phyloP scores from a whole-genome alignment of 768 basidiomycete genomes.

The Termitomyces sp. region DNA sequence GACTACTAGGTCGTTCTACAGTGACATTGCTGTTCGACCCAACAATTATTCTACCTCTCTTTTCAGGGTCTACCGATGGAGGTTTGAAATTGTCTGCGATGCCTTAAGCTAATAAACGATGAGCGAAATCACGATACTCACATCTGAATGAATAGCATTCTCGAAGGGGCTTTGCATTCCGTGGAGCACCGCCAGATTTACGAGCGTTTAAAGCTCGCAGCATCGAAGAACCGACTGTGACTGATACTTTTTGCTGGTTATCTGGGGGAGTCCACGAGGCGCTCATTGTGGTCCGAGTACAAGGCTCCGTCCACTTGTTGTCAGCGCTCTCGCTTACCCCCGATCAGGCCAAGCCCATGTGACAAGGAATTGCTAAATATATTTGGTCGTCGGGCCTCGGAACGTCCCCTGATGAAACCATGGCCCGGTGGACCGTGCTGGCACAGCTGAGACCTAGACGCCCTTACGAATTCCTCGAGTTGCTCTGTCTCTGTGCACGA shows the following conservation, averaged over 20 bases:
- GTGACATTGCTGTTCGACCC: constrained; percentile 44
- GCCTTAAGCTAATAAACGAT: background rate
- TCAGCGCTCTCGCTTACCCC: background rate
- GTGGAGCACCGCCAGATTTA: constrained; percentile 50
- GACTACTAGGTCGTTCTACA: constrained; percentile 61
- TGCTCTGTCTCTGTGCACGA: background rate
- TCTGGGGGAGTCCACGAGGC: constrained; percentile 50
- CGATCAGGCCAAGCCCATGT: background rate
- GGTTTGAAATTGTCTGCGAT: constrained; percentile 71
- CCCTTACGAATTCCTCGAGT: background rate
- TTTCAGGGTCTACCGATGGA: constrained; percentile 58
- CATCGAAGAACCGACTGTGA: constrained; percentile 50
- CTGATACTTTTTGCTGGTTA: constrained; percentile 54
- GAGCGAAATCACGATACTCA: constrained; percentile 28
- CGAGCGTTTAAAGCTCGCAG: constrained; percentile 64
- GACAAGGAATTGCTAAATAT: background rate
- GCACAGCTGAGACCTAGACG: background rate
- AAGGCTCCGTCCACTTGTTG: background rate
- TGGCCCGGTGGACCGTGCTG: too few species aligned
- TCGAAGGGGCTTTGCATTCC: constrained; percentile 41
- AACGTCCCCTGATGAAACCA: background rate
- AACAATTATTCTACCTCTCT: constrained; percentile 61
- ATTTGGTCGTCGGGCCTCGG: background rate
- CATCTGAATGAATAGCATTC: constrained; percentile 80
- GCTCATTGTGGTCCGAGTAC: constrained; percentile 28